Base-by-base conservation (phyloP, 2,329 filamentous ascomycete species). In the Claviceps sp. region DNA sequence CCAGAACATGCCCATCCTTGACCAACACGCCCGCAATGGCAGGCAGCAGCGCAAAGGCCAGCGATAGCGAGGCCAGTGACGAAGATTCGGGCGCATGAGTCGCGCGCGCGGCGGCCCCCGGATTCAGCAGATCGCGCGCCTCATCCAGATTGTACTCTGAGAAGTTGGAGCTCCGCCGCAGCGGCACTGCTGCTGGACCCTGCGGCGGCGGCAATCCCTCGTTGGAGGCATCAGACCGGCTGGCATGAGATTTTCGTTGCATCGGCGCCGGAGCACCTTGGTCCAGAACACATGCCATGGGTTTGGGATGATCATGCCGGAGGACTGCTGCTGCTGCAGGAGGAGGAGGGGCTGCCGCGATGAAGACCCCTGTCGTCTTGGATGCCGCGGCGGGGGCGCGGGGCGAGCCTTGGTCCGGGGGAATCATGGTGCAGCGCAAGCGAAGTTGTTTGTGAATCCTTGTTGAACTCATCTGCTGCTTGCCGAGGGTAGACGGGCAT, bases 1-100 rank as follows among this genome's bases (percentile, higher is more conserved):
- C 81, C 55, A 96, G 76, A 1, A 84, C 79, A 59, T 84, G 85
- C 13, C 91, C 91, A 69, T 95, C 86, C 55, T 86, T 79, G 64
- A 95, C 94, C 52, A 96, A 72, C 48, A 94, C 69, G 0, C 90
- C 91, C 1, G 82, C 88, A n/a, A 95, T 64, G 1, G 90, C 89
- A 3, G 91, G 91, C 14, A 97, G 70, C 47, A 96, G 75, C 2
- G 88, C 90, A 63, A 95, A 85, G 0, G 81, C 84, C 37, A 97
- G 71, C 1, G 91, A 89, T n/a, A 86, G 72, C 2, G 82, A 86
- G 55, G 93, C 83, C 79, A 88, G 88, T 55, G 82, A 75, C 1
- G 85, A 85, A 50, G 79, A 72, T 40, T 84, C 79, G 16, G 72
- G 65, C 18, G 69, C 60, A 26, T 68, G 54, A 30, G 73, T 57